Evolutionary conservation across 1,284 basidiomycete genomes (phyloP).

Genomic region (Marasmius fiardii): DNA sequence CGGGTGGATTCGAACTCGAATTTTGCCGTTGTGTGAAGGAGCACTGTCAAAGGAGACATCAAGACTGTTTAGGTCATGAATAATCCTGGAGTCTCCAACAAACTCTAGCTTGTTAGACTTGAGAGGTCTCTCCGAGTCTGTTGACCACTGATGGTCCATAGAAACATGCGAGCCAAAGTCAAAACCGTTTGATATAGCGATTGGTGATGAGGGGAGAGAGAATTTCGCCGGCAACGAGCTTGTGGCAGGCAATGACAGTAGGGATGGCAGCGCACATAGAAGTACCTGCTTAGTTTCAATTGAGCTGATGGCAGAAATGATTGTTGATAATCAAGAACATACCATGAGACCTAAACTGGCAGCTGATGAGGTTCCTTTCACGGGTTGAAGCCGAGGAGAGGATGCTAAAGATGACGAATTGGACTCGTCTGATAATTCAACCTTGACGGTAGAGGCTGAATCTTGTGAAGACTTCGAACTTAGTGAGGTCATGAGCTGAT

Average conservation of each 20-base stretch:
- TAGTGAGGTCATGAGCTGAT: constrained; percentile 58
- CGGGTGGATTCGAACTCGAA: constrained; percentile 67
- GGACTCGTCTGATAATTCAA: constrained; percentile 45
- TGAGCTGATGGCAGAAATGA: constrained; percentile 17
- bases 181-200: constrained; percentile 47
- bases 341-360: constrained; percentile 73
- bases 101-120: constrained; percentile 51
- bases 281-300: constrained; percentile 49
- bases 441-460: constrained; percentile 42
- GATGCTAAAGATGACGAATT: constrained; percentile 32
- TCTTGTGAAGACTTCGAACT: constrained; percentile 32
- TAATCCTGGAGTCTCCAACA: constrained; percentile 42
- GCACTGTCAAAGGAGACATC: constrained; percentile 71
- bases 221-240: constrained; percentile 50
- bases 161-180: constrained; percentile 46
- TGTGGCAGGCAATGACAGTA: constrained; percentile 62
- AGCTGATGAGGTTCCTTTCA: constrained; percentile 44
- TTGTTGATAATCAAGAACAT: constrained; percentile 25
- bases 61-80: constrained; percentile 51
- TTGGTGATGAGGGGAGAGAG: constrained; percentile 47
- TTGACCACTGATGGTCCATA: constrained; percentile 50
- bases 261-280: constrained; percentile 69
- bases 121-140: constrained; percentile 46
- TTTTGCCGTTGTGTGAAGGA: constrained; percentile 62
- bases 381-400: constrained; percentile 34